phyloP scores from a whole-genome alignment of 345 rosid genomes.

The Combretum micranthum region DNA sequence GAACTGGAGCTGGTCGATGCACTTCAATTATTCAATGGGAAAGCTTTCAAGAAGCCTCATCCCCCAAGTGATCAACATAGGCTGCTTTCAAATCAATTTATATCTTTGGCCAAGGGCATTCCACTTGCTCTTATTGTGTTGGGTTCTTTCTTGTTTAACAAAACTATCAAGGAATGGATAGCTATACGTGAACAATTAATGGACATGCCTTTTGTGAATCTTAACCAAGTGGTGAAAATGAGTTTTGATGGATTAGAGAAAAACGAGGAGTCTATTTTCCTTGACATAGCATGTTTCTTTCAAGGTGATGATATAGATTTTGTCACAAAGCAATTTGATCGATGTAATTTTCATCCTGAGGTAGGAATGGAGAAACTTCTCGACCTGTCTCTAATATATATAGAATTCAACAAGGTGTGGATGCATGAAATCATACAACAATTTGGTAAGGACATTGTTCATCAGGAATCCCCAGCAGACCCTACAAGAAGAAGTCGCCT shows the following conservation, averaged over 20 bases:
- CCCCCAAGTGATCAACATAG: conserved; percentile 5
- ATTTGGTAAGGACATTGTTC: conserved; percentile 23
- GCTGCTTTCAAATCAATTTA: neutral
- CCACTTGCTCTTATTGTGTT: conserved; percentile 16
- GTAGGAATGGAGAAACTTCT: conserved; percentile 4
- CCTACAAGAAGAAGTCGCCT: conserved; percentile 15
- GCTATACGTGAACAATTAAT: neutral
- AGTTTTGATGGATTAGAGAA: conserved; percentile 12
- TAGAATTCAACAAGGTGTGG: conserved; percentile 7
- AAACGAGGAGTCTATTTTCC: conserved; percentile 5
- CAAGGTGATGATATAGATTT: conserved; percentile 9
- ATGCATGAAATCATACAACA: conserved; percentile 28
- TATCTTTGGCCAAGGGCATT: conserved; percentile 6
- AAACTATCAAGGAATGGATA: conserved; percentile 7
- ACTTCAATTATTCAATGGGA: conserved; percentile 15
- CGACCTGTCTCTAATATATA: conserved; percentile 11
- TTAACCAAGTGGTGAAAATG: conserved; percentile 3
- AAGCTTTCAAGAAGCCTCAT: conserved; percentile 6
- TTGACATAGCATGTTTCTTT: conserved; percentile 21
- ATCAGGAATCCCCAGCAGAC: conserved; percentile 13
- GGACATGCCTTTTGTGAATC: neutral
- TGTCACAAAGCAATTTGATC: conserved; percentile 1
- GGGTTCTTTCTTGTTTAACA: conserved; percentile 14
- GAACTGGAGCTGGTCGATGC: conserved; percentile 8
- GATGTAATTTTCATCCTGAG: conserved; percentile 12